Evolutionary conservation across 768 basidiomycete species (phyloP).

Genomic region (Hysterangium stoloniferum): DNA sequence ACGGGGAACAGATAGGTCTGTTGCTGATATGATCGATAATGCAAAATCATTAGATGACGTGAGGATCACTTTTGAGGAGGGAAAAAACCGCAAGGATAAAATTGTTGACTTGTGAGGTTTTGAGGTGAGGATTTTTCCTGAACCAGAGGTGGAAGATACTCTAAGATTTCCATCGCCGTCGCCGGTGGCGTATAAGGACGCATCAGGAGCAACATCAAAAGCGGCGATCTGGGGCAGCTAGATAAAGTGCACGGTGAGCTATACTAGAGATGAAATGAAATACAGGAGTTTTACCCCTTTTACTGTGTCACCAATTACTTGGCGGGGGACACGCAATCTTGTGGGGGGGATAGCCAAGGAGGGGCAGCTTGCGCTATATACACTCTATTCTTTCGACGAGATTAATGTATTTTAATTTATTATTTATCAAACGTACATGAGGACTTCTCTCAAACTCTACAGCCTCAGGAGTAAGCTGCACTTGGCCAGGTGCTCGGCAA

Average conservation of each 20-base stretch:
- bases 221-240: conserved; percentile 51
- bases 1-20: conserved; percentile 38
- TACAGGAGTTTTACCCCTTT: conserved; percentile 14
- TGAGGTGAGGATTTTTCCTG: conserved; percentile 21
- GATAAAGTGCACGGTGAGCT: conserved; percentile 14
- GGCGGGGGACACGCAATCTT: conserved; percentile 40
- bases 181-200: conserved; percentile 49
- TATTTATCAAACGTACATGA: conserved; percentile 23
- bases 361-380: conserved; percentile 40
- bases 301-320: conserved; percentile 42
- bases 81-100: conserved; percentile 57
- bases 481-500: conserved; percentile 36
- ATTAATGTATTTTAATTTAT: not conserved
- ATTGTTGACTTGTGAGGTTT: conserved; percentile 45
- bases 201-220: conserved; percentile 55
- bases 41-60: conserved; percentile 63
- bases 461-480: conserved; percentile 39
- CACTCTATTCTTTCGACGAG: conserved; percentile 18
- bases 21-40: conserved; percentile 57
- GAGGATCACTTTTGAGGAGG: conserved; percentile 63
- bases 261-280: not conserved
- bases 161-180: conserved; percentile 52
- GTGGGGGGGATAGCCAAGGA: conserved; percentile 41
- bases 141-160: conserved; percentile 34
- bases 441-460: conserved; percentile 33